Conservation (phyloP, 2,329 filamentous ascomycete species). For the Aspergillus sp. region DNA sequence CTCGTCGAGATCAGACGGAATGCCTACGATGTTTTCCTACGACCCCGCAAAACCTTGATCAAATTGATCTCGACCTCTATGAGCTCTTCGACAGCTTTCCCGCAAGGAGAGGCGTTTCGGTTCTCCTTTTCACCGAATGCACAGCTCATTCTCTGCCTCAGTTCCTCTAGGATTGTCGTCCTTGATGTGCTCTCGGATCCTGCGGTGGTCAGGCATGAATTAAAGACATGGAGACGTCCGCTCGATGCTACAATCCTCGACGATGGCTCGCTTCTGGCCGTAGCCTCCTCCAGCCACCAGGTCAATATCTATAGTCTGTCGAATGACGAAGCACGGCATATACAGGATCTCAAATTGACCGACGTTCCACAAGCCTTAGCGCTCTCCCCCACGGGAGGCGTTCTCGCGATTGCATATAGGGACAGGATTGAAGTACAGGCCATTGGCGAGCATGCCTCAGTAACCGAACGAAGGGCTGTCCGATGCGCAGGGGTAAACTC, state of each 20-base stretch:
- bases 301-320: conserved; percentile 80
- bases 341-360: conserved; percentile 74
- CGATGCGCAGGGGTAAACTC: conserved; percentile 76
- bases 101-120: conserved; percentile 80
- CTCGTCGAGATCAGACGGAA: conserved; percentile 71
- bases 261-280: conserved; percentile 71
- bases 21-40: conserved; percentile 72
- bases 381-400: conserved; percentile 75
- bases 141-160: conserved; percentile 74
- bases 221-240: conserved; percentile 76
- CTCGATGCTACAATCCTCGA: conserved; percentile 76
- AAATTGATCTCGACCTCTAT: conserved; percentile 81
- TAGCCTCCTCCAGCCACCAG: conserved; percentile 78
- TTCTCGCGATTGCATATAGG: conserved; percentile 81
- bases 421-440: conserved; percentile 87
- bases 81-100: conserved; percentile 75
- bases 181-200: conserved; percentile 64
- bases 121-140: conserved; percentile 77
- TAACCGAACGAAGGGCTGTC: conserved; percentile 70
- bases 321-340: conserved; percentile 63
- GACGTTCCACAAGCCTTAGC: conserved; percentile 76
- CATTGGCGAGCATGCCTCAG: conserved; percentile 61
- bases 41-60: conserved; percentile 68
- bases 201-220: conserved; percentile 68
- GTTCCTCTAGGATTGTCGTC: conserved; percentile 80